A percentile compares a stretch with the other conserved stretches of the same genome.
Conservation (phyloP, 805 yeast species). For the Suhomyces canberraensis region DNA sequence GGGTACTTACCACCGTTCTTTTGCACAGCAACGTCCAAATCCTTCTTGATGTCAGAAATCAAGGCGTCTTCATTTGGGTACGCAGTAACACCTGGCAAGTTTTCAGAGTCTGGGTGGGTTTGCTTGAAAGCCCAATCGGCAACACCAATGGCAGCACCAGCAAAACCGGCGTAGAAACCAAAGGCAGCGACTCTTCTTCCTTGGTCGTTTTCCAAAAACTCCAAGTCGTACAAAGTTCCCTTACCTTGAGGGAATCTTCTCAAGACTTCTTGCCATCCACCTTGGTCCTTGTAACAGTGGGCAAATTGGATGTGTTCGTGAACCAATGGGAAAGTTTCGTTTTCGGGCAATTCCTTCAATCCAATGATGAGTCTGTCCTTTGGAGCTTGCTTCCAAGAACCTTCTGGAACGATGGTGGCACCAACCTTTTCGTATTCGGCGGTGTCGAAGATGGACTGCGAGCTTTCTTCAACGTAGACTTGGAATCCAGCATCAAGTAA, state of each 20-base stretch:
- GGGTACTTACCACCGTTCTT: conserved; percentile 67
- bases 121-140: conserved; percentile 94
- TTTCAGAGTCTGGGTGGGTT: conserved; percentile 59
- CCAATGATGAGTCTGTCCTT: conserved; percentile 86
- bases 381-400: conserved; percentile 93
- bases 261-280: conserved; percentile 92
- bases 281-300: conserved; percentile 97
- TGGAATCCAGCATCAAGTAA: conserved; percentile 84
- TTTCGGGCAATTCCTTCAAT: conserved; percentile 92
- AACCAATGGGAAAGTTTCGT: conserved; percentile 80
- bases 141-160: conserved; percentile 97
- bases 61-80: conserved; percentile 76
- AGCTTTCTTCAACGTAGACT: conserved; percentile 82
- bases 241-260: conserved; percentile 87
- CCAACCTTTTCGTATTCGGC: conserved; percentile 80
- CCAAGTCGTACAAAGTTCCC: conserved; percentile 89
- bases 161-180: conserved; percentile 99
- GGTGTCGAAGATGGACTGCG: conserved; percentile 75
- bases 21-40: conserved; percentile 52
- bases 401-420: conserved; percentile 84
- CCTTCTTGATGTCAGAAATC: conserved; percentile 64
- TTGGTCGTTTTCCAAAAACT: conserved; percentile 86
- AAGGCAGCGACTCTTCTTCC: conserved; percentile 99
- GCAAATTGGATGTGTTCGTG: conserved; percentile 99
- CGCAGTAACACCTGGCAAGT: conserved; percentile 77